phyloP scores from a whole-genome alignment of 2,329 filamentous ascomycete genomes.

The Fusarium annulatum region DNA sequence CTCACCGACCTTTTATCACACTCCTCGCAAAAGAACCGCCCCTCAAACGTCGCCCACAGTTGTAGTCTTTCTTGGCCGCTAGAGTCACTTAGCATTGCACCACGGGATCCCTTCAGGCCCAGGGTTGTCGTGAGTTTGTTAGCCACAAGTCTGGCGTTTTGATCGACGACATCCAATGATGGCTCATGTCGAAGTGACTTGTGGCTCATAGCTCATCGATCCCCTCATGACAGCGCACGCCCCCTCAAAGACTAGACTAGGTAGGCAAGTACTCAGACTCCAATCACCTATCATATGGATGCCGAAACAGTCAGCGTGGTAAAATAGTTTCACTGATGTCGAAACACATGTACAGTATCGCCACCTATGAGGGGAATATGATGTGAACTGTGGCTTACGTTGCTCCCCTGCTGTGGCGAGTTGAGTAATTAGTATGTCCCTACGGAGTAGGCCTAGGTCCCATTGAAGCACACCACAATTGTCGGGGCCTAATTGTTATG shows the following conservation, averaged over 20 bases:
- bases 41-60: slow-evolving; percentile 9
- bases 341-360: slow-evolving; percentile 12
- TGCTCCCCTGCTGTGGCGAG: slow-evolving; percentile 22
- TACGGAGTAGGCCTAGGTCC: background rate
- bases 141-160: slow-evolving; percentile 6
- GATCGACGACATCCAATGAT: slow-evolving; percentile 25
- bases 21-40: background rate
- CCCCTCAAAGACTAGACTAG: slow-evolving; percentile 2
- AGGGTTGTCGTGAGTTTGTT: slow-evolving; percentile 4
- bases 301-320: slow-evolving; percentile 32
- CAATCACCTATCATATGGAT: background rate
- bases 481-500: slow-evolving; percentile 10
- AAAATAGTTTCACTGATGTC: background rate
- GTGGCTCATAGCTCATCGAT: slow-evolving; percentile 44
- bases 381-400: slow-evolving; percentile 38
- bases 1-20: slow-evolving; percentile 28
- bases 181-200: slow-evolving; percentile 40
- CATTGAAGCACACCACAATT: slow-evolving; percentile 25
- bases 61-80: slow-evolving; percentile 9
- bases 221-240: slow-evolving; percentile 35
- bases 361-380: slow-evolving; percentile 18
- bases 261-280: background rate
- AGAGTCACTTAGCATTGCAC: slow-evolving; percentile 22
- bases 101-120: slow-evolving; percentile 5
- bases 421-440: background rate